Base-by-base conservation (phyloP, 2,329 filamentous ascomycete species). In the Xylaria sp. region DNA sequence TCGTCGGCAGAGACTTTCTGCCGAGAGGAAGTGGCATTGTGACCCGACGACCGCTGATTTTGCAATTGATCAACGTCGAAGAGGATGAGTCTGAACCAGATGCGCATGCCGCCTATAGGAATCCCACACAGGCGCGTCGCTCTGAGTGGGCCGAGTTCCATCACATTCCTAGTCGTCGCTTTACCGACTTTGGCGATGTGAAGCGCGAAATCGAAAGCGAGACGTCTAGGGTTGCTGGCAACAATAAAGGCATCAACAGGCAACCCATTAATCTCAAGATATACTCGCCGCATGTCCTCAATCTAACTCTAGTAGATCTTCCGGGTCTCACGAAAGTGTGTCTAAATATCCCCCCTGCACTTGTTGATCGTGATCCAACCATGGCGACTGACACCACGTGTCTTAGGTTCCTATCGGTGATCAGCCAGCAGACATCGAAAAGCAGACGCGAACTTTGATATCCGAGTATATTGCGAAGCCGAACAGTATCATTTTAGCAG, bases 211-310 rank as follows among this genome's bases (percentile, higher is more conserved):
- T 99, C 72, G 95, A 98, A 81, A 94, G 92, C 67, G 95, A 99
- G 81, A 99, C 96, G 19, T 88, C 92, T 62, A 89, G 95, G 72
- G 96, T 99, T 60, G 85, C 85, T 62, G 95, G 95, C 72, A 96
- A 87, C 80, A 99, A 99, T 82, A 98, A 98, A 80, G 95, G 95
- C 73, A 99, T 99, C 82, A 97, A 97, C 78, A 86, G 95, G 67
- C 92, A 96, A 76, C 93, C 95, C 63, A 99, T 99, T 78, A 98
- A 99, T 79, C 86, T 99, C 70, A 98, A 98, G 77, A 95, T 99
- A 67, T 99, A 97, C 82, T 98, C 95, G 47, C 94, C 95, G 23
- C 91, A 97, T 77, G 95, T 99, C 63, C 86, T 99, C 64, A 99
- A 96, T 79, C 83, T 99, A 79, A 99, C 95, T 2, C 83, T 99